These are phyloP conservation scores for Coniochaeta ligniaria DNA, from an alignment of 2,329 filamentous ascomycete species.

Conservation along the genomic window DNA sequence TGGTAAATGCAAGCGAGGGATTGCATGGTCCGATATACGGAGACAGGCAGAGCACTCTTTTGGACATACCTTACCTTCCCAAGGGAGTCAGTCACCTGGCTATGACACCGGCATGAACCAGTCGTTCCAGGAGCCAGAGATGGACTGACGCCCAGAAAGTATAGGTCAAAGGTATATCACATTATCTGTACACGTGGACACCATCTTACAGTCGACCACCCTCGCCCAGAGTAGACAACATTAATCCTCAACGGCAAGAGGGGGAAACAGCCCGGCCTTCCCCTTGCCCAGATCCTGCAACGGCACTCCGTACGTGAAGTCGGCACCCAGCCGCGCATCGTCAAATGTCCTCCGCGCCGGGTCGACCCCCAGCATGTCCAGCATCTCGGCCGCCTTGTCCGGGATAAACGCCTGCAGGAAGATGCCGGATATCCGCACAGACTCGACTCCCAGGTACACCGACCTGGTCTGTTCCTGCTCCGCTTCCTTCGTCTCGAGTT, in stretches of 20 bases:
- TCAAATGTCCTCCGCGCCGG: slow-evolving; percentile 53
- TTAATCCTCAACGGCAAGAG: slow-evolving; percentile 28
- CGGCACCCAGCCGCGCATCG: slow-evolving; percentile 54
- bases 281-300: slow-evolving; percentile 23
- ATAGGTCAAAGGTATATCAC: not conserved
- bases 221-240: not conserved
- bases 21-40: not conserved
- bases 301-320: slow-evolving; percentile 60
- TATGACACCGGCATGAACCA: not conserved
- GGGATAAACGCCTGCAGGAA: slow-evolving; percentile 91
- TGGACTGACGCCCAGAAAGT: not conserved
- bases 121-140: not conserved
- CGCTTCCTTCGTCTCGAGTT: not conserved
- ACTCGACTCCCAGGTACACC: slow-evolving; percentile 68
- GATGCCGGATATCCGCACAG: slow-evolving; percentile 72
- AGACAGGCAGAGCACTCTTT: not conserved
- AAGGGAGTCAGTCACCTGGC: not conserved
- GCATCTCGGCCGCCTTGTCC: slow-evolving; percentile 59
- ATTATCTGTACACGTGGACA: not conserved
- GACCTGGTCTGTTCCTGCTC: slow-evolving; percentile 36
- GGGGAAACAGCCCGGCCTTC: slow-evolving; percentile 43
- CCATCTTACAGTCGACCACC: not conserved
- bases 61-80: too few relatives aligned
- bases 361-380: slow-evolving; percentile 72
- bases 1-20: not conserved